Evolutionary conservation across 2,329 filamentous ascomycete species (phyloP).

Genomic region (Xylaria sp.): DNA sequence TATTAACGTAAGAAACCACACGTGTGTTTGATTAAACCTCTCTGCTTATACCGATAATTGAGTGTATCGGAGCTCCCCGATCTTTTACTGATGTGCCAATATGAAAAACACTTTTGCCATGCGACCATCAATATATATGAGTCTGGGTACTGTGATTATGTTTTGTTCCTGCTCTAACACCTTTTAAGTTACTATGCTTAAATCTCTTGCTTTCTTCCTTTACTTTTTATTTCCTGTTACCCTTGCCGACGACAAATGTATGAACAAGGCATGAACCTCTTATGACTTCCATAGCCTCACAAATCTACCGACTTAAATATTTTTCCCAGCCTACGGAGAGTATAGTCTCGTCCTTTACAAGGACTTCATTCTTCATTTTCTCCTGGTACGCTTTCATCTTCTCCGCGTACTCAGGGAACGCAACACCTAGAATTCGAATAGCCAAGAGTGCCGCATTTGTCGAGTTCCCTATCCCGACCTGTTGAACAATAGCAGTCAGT

Average conservation of each 20-base stretch:
- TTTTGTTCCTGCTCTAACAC: too few species aligned
- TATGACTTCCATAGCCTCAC: not conserved
- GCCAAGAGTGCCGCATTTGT: slow-evolving; percentile 81
- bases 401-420: slow-evolving; percentile 65
- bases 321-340: not conserved
- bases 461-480: slow-evolving; percentile 81
- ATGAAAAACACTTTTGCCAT: slow-evolving; percentile 13
- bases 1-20: slow-evolving; percentile 4
- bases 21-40: not conserved
- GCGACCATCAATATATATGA: not conserved
- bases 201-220: not conserved
- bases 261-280: not conserved
- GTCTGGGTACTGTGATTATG: not conserved
- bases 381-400: slow-evolving; percentile 71
- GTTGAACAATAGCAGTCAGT: slow-evolving; percentile 17
- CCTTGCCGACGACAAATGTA: not conserved
- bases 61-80: not conserved
- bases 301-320: not conserved
- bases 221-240: not conserved
- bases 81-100: slow-evolving; percentile 13
- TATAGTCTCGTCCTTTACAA: slow-evolving; percentile 34
- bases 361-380: slow-evolving; percentile 71
- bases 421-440: slow-evolving; percentile 72
- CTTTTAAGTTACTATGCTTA: not conserved
- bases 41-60: not conserved